Percentiles rank a stretch among this genome's conserved stretches.
Evolutionary conservation across 176 grass and related monocot genomes (phyloP).

Genomic region (Aegilops sharonensis): DNA sequence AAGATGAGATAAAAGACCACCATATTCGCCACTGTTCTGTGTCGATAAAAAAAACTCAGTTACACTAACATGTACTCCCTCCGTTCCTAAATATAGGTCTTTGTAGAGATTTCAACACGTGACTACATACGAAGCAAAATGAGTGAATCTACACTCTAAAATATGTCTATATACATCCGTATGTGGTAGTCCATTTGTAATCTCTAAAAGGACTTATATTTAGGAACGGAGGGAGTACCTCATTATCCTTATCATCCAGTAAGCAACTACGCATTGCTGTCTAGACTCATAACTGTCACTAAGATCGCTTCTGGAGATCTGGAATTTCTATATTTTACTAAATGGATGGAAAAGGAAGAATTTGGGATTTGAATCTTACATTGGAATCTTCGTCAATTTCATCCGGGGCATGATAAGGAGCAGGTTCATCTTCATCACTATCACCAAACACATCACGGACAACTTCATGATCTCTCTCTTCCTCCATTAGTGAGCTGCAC

Average conservation of each 20-base stretch:
- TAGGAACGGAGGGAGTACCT: not conserved
- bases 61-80: not conserved
- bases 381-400: conserved; percentile 75
- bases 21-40: not conserved
- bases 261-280: not conserved
- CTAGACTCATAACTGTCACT: conserved; percentile 4
- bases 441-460: conserved; percentile 93
- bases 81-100: too few species aligned
- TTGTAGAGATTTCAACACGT: too few species aligned
- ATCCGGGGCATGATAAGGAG: conserved; percentile 53
- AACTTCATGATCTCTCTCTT: conserved; percentile 74
- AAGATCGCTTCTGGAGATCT: not conserved
- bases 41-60: not conserved
- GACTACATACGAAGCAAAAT: too few species aligned
- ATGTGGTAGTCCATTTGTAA: too few species aligned
- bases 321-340: not conserved
- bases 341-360: not conserved
- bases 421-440: conserved; percentile 88
- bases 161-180: too few species aligned
- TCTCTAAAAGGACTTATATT: too few species aligned
- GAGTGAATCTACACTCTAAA: too few species aligned
- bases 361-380: conserved; percentile 47
- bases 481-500: conserved; percentile 41
- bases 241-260: conserved; percentile 6
- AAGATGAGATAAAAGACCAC: not conserved